Evolutionary conservation across 345 rosid species (phyloP).

Genomic region (Dimocarpus longan): DNA sequence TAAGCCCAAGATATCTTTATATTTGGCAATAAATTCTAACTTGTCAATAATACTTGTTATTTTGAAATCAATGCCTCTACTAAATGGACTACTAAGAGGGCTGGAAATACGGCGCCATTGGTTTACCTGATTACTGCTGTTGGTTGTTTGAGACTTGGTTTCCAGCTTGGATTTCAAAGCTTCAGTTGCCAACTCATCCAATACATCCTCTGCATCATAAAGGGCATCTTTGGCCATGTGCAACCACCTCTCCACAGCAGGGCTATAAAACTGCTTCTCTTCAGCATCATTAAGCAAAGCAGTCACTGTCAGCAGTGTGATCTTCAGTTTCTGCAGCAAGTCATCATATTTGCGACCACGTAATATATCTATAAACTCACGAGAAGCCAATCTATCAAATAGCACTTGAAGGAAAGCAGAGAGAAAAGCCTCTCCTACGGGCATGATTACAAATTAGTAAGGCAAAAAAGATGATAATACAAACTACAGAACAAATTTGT

Average conservation of each 20-base stretch:
- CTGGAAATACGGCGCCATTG: slow-evolving; percentile 11
- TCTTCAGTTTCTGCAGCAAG: slow-evolving; percentile 17
- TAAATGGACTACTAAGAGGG: slow-evolving; percentile 17
- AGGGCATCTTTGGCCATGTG: slow-evolving; percentile 9
- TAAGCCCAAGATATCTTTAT: slow-evolving; percentile 27
- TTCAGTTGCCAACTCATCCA: slow-evolving; percentile 19
- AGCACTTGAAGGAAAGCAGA: slow-evolving; percentile 22
- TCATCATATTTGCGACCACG: slow-evolving; percentile 14
- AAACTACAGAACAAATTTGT: too few species aligned
- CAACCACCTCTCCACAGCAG: slow-evolving; percentile 21
- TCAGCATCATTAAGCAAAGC: slow-evolving; percentile 28
- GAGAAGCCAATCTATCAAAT: slow-evolving; percentile 22
- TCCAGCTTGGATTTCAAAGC: slow-evolving; percentile 16
- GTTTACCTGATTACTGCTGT: slow-evolving; percentile 9
- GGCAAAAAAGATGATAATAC: background rate
- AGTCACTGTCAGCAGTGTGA: slow-evolving; percentile 6
- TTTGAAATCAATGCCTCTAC: background rate
- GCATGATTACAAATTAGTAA: background rate
- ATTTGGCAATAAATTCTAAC: slow-evolving; percentile 21
- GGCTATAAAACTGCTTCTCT: slow-evolving; percentile 1
- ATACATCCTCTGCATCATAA: slow-evolving; percentile 29
- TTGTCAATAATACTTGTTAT: slow-evolving; percentile 11
- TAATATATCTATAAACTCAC: slow-evolving; percentile 11
- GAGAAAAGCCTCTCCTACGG: slow-evolving; percentile 22
- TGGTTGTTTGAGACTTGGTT: background rate